These are phyloP conservation scores for Hypoxylon cercidicola DNA, from an alignment of 495 filamentous ascomycete species.

Conservation along the genomic window DNA sequence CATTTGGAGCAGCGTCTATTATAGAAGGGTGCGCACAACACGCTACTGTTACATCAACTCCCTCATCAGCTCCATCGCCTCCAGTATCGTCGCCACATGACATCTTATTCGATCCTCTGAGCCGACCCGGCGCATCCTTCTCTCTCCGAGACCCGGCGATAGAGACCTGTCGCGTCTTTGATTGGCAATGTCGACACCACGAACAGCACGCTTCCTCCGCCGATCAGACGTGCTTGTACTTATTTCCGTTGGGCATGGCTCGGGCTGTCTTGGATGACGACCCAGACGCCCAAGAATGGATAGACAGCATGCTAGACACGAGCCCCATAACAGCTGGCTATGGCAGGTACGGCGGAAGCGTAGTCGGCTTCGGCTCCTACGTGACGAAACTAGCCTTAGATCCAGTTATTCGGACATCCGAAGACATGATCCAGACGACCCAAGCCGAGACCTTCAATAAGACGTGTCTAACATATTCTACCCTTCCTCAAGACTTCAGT, in stretches of 20 bases:
- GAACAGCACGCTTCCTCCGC: constrained; percentile 15
- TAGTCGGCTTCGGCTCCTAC: constrained; percentile 36
- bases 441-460: not conserved
- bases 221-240: constrained; percentile 37
- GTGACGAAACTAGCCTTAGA: constrained; percentile 30
- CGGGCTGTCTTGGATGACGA: constrained; percentile 31
- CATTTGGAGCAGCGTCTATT: constrained; percentile 21
- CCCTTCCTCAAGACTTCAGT: not conserved
- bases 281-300: constrained; percentile 25
- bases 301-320: constrained; percentile 32
- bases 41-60: constrained; percentile 12
- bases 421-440: not conserved
- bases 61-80: constrained; percentile 7
- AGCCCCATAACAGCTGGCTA: constrained; percentile 33
- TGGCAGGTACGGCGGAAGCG: constrained; percentile 26
- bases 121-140: constrained; percentile 21
- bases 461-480: not conserved
- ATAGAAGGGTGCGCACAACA: constrained; percentile 25
- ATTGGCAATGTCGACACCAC: constrained; percentile 37
- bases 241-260: constrained; percentile 40
- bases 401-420: not conserved
- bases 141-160: constrained; percentile 38
- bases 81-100: not conserved
- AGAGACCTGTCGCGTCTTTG: constrained; percentile 38
- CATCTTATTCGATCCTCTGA: constrained; percentile 34